These are phyloP conservation scores for Prunus yedoensis DNA, from an alignment of 331 rosid genomes.

Conservation along the genomic window DNA sequence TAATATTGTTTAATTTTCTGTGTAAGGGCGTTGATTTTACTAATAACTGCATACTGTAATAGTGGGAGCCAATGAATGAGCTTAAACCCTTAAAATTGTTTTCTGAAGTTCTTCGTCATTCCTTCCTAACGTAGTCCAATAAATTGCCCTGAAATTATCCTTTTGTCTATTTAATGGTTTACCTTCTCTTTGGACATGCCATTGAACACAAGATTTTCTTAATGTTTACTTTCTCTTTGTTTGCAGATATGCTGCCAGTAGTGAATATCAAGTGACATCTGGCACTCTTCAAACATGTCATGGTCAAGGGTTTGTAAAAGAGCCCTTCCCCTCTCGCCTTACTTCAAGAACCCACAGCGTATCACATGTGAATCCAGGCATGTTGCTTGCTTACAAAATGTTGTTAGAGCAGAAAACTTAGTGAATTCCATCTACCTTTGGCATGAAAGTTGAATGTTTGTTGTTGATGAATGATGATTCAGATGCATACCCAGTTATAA, in stretches of 20 bases:
- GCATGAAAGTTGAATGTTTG: conserved; percentile 9
- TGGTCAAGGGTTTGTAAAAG: conserved; percentile 28
- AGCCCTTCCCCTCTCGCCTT: conserved; percentile 13
- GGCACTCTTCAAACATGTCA: conserved; percentile 28
- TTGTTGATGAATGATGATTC: conserved; percentile 29
- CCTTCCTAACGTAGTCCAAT: too few relatives aligned
- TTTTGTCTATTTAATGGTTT: too few relatives aligned
- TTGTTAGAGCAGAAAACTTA: too few relatives aligned
- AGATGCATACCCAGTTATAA: conserved; percentile 44
- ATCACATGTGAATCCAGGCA: conserved; percentile 27
- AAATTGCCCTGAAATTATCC: too few relatives aligned
- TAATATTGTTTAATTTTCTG: too few relatives aligned
- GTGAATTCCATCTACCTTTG: not conserved
- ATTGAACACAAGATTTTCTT: too few relatives aligned
- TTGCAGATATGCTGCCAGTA: not conserved
- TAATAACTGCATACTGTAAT: too few relatives aligned
- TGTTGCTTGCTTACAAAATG: not conserved
- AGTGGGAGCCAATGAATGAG: too few relatives aligned
- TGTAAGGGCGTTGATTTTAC: too few relatives aligned
- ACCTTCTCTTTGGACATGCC: too few relatives aligned
- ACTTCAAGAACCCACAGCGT: conserved; percentile 12
- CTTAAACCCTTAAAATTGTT: too few relatives aligned
- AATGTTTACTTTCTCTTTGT: not conserved
- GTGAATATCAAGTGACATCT: conserved; percentile 7
- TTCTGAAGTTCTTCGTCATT: too few relatives aligned